Conservation (phyloP, 169 alveolate genomes). For the Babesia bigemina region DNA sequence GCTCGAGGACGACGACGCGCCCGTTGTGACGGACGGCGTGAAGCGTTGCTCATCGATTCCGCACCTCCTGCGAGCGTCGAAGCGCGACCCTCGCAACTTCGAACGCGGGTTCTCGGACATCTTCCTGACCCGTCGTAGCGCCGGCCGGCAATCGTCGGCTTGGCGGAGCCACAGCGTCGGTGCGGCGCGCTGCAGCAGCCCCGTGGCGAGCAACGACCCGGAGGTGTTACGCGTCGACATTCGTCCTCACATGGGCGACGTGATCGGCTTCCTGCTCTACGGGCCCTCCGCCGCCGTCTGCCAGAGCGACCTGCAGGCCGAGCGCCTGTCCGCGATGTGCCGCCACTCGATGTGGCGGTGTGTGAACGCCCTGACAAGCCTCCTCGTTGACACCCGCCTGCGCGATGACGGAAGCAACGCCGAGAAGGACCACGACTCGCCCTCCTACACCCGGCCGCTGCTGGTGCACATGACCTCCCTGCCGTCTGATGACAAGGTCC, state of each 20-base stretch:
- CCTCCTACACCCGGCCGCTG: constrained; percentile 15
- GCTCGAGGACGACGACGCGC: neutral
- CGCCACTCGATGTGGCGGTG: constrained; percentile 41
- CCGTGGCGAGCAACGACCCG: neutral
- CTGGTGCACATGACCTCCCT: constrained; percentile 20
- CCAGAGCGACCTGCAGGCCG: constrained; percentile 24
- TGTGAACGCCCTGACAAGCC: constrained; percentile 31
- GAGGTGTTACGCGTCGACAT: constrained; percentile 10
- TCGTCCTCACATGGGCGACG: constrained; percentile 21
- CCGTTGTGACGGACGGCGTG: neutral
- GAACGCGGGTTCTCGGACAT: constrained; percentile 2
- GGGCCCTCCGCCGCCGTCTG: constrained; percentile 49
- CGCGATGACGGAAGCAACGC: neutral
- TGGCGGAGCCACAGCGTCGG: constrained; percentile 17
- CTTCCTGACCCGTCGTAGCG: neutral
- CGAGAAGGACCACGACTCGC: neutral
- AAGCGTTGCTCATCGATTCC: neutral
- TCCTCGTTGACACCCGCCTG: constrained; percentile 18
- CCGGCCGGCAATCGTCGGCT: neutral
- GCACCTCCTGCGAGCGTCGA: neutral
- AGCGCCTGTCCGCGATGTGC: constrained; percentile 30
- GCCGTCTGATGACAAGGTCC: neutral
- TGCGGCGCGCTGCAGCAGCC: neutral
- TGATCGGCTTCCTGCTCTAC: constrained; percentile 31
- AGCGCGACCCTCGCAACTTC: neutral